phyloP scores from a whole-genome alignment of 192 early-diverging fungal species.

The Linnemannia schmuckeri region DNA sequence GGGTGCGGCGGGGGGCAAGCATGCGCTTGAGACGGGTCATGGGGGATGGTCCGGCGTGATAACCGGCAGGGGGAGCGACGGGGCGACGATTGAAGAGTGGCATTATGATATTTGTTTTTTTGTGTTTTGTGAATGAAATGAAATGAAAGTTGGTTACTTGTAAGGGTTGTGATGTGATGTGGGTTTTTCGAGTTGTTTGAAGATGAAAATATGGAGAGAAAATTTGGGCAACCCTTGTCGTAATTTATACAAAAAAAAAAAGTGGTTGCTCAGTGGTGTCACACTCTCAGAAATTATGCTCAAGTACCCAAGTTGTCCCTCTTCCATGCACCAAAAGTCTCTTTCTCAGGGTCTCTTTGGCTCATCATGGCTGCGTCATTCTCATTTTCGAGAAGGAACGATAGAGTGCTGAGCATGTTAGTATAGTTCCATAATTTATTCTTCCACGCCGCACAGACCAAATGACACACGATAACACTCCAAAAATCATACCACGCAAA shows the following conservation, averaged over 20 bases:
- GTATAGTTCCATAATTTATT: neutral
- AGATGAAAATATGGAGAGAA: neutral
- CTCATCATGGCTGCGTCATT: conserved; percentile 1
- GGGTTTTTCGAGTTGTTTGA: neutral
- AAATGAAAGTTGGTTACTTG: neutral
- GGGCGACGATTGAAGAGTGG: conserved; percentile 21
- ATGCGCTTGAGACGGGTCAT: conserved; percentile 22
- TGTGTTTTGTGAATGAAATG: neutral
- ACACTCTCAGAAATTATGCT: too few species aligned
- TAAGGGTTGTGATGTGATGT: neutral
- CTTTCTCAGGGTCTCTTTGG: neutral
- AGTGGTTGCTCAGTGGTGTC: neutral
- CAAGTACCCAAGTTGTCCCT: too few species aligned
- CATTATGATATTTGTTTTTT: conserved; percentile 7
- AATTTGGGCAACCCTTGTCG: neutral
- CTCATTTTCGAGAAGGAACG: neutral
- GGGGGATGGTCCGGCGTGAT: neutral
- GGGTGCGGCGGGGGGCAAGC: neutral
- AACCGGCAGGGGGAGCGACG: neutral
- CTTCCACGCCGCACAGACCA: neutral
- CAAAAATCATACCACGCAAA: neutral
- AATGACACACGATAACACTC: neutral
- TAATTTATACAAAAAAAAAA: neutral
- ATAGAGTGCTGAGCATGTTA: neutral
- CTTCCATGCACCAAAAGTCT: neutral